A percentile compares a stretch with the other conserved stretches of the same genome.
phyloP scores from a whole-genome alignment of 2,329 filamentous ascomycete species.

The Diplodia corticola region DNA sequence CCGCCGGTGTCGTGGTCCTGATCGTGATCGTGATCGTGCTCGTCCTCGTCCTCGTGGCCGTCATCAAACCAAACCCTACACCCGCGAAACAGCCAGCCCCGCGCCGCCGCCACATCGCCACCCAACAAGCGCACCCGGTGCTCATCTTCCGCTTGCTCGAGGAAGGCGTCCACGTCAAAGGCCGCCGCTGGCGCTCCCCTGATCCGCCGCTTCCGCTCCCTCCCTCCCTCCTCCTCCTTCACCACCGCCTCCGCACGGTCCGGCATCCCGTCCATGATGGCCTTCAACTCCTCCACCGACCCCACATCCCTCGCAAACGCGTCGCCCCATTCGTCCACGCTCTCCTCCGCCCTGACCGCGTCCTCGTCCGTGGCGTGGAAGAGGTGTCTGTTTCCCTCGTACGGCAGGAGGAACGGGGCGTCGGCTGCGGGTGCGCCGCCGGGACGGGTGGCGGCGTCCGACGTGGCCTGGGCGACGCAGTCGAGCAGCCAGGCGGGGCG shows the following conservation, averaged over 20 bases:
- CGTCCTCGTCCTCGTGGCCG: slow-evolving; percentile 6
- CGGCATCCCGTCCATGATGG: not conserved
- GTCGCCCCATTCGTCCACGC: slow-evolving; percentile 77
- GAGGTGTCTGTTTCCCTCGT: slow-evolving; percentile 67
- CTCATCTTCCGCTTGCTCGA: not conserved
- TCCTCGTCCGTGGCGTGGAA: slow-evolving; percentile 65
- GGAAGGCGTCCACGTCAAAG: not conserved
- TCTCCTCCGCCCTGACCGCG: slow-evolving; percentile 56
- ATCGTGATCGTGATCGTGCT: too few relatives aligned
- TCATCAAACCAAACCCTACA: slow-evolving; percentile 29
- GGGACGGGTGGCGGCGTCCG: slow-evolving; percentile 39
- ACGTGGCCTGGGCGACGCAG: slow-evolving; percentile 65
- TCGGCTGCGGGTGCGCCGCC: not conserved
- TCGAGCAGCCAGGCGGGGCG: slow-evolving; percentile 81
- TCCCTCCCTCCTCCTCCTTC: slow-evolving; percentile 3
- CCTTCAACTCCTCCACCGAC: slow-evolving; percentile 27
- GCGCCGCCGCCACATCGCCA: not conserved
- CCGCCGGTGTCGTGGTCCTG: not conserved
- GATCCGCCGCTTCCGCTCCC: not conserved
- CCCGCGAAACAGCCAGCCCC: slow-evolving; percentile 34
- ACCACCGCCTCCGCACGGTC: not conserved
- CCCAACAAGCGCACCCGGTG: not conserved
- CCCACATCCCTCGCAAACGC: slow-evolving; percentile 74
- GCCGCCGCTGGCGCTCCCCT: not conserved
- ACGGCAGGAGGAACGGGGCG: slow-evolving; percentile 59